Evolutionary conservation across 2,329 filamentous ascomycete genomes (phyloP).

Genomic region (Pseudopyrenochaeta lycopersici): DNA sequence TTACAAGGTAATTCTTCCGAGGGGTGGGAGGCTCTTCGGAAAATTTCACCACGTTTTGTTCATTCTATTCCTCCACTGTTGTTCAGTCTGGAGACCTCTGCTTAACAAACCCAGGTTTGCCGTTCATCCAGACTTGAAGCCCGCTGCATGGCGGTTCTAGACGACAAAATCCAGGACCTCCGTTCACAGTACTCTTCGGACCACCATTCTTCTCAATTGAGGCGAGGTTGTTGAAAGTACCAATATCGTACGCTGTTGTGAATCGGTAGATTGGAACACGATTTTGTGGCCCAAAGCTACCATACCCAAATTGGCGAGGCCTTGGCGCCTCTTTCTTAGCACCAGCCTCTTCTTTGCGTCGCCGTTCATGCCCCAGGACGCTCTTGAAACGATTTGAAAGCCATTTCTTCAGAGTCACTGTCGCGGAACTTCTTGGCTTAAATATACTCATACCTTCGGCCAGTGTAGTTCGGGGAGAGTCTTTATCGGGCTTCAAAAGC

Average conservation of each 20-base stretch:
- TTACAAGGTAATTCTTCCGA: too few species aligned
- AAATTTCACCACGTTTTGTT: too few species aligned
- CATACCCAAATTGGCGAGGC: constrained; percentile 19
- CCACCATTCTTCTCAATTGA: constrained; percentile 3
- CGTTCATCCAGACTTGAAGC: too few species aligned
- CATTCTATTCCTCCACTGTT: too few species aligned
- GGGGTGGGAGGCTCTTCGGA: too few species aligned
- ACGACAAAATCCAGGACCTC: too few species aligned
- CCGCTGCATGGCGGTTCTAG: too few species aligned
- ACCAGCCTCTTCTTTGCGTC: constrained; percentile 5
- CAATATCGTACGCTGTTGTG: constrained; percentile 13
- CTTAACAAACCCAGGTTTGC: too few species aligned
- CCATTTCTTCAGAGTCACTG: constrained; percentile 8
- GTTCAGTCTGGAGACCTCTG: too few species aligned
- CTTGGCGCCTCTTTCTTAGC: not conserved
- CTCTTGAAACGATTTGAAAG: constrained; percentile 16
- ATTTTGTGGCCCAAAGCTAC: constrained; percentile 18
- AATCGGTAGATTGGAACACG: constrained; percentile 5
- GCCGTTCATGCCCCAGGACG: constrained; percentile 17
- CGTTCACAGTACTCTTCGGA: not conserved
- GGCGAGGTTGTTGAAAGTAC: constrained; percentile 9
- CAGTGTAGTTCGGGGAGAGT: not conserved
- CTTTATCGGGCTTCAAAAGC: not conserved
- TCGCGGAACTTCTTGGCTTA: not conserved
- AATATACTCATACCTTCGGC: constrained; percentile 7